Evolutionary conservation across 305 asterid species (phyloP).

Genomic region (Striga hermonthica): DNA sequence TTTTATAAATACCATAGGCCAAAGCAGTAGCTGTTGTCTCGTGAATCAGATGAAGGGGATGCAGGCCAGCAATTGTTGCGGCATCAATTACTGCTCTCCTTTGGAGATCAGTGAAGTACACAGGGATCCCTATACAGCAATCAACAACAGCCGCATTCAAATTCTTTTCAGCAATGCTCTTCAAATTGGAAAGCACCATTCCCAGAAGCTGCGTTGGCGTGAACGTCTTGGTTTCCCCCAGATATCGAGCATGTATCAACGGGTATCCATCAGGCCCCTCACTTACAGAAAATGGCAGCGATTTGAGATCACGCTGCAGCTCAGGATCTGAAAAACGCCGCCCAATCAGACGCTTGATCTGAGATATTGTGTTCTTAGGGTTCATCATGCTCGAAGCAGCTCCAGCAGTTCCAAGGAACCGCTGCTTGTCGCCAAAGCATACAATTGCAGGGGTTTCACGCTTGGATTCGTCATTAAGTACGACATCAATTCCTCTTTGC

Average conservation of each 20-base stretch:
- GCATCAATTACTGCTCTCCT: conserved; percentile 96
- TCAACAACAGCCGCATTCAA: conserved; percentile 88
- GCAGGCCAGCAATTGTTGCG: conserved; percentile 87
- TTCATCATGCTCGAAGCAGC: conserved; percentile 98
- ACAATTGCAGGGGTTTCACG: conserved; percentile 92
- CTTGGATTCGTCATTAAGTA: conserved; percentile 91
- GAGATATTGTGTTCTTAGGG: conserved; percentile 89
- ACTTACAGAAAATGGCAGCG: conserved; percentile 67
- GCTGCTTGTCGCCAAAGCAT: conserved; percentile 92
- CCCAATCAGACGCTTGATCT: conserved; percentile 82
- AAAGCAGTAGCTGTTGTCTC: conserved; percentile 98
- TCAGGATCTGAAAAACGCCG: conserved; percentile 91
- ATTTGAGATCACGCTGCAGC: conserved; percentile 74
- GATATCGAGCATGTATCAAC: conserved; percentile 69
- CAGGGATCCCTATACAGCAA: conserved; percentile 94
- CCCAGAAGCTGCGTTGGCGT: conserved; percentile 93
- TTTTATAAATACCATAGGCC: conserved; percentile 95
- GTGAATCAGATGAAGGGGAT: conserved; percentile 82
- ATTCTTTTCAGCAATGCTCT: conserved; percentile 83
- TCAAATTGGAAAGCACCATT: conserved; percentile 84
- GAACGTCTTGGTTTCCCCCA: conserved; percentile 77
- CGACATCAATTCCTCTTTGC: conserved; percentile 97
- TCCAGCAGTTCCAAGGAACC: conserved; percentile 97
- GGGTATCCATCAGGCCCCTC: conserved; percentile 97
- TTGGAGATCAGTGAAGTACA: conserved; percentile 92